A percentile compares a stretch with the other conserved stretches of the same genome.
These are phyloP conservation scores for Lenwebbia sp. DNA, from an alignment of 345 rosid genomes.

Conservation along the genomic window DNA sequence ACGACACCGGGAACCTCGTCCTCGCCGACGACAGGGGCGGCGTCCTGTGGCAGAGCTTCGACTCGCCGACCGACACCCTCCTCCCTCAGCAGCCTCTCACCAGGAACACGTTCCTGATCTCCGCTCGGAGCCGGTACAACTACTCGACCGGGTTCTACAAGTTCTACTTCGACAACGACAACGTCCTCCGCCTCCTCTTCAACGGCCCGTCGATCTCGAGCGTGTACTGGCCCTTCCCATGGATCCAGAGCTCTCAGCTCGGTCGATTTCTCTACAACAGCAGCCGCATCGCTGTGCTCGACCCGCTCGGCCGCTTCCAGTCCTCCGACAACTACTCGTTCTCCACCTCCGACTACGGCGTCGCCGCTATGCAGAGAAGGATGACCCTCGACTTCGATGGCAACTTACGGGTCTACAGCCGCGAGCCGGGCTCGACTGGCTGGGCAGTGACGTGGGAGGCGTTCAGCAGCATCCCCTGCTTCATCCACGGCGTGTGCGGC, in stretches of 20 bases:
- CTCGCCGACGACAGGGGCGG: not conserved
- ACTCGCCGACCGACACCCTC: slow-evolving; percentile 27
- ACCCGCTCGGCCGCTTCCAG: slow-evolving; percentile 10
- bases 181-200: slow-evolving; percentile 11
- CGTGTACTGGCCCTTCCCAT: slow-evolving; percentile 13
- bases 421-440: not conserved
- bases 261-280: slow-evolving; percentile 12
- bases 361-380: not conserved
- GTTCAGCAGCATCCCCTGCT: slow-evolving; percentile 1
- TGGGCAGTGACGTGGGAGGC: slow-evolving; percentile 28
- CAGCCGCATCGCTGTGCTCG: slow-evolving; percentile 8
- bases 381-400: slow-evolving; percentile 33
- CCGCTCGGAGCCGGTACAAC: slow-evolving; percentile 17
- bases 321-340: slow-evolving; percentile 14
- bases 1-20: slow-evolving; percentile 16
- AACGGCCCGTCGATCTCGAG: slow-evolving; percentile 11
- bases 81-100: slow-evolving; percentile 23
- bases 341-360: slow-evolving; percentile 12
- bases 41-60: slow-evolving; percentile 21
- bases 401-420: slow-evolving; percentile 23
- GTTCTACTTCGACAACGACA: slow-evolving; percentile 9
- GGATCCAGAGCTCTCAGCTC: not conserved
- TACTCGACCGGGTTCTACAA: slow-evolving; percentile 15
- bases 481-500: slow-evolving; percentile 25
- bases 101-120: slow-evolving; percentile 6